phyloP scores from a whole-genome alignment of 495 filamentous ascomycete genomes.

The Penicillium bialowiezense region DNA sequence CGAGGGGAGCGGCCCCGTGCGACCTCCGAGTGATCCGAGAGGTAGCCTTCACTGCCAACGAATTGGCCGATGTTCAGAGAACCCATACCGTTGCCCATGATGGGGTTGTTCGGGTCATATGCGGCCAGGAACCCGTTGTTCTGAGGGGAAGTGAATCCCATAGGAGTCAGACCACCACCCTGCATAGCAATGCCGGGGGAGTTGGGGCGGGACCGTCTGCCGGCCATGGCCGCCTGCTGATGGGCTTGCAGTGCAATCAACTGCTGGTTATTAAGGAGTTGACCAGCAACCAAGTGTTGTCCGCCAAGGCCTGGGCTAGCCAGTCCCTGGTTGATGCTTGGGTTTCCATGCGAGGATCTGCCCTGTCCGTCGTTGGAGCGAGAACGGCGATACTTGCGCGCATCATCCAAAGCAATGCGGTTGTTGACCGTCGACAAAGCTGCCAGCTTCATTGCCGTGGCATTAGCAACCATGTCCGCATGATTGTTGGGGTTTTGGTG shows the following conservation, averaged over 20 bases:
- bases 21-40: constrained; percentile 92
- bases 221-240: constrained; percentile 72
- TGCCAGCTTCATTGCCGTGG: constrained; percentile 97
- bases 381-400: constrained; percentile 86
- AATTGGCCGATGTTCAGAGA: constrained; percentile 74
- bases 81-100: constrained; percentile 72
- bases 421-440: constrained; percentile 97
- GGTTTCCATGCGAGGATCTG: constrained; percentile 37
- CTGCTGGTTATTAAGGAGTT: constrained; percentile 80
- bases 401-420: constrained; percentile 93
- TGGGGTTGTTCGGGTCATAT: constrained; percentile 71
- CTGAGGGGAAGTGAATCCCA: constrained; percentile 85
- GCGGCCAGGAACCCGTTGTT: constrained; percentile 94
- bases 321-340: constrained; percentile 51
- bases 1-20: constrained; percentile 86
- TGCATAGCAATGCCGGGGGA: constrained; percentile 90
- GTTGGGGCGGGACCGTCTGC: constrained; percentile 83
- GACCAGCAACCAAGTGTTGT: constrained; percentile 77
- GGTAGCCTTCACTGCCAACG: constrained; percentile 78
- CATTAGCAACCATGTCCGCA: constrained; percentile 98
- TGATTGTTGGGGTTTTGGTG: constrained; percentile 52
- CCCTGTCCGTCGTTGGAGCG: constrained; percentile 82
- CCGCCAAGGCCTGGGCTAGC: constrained; percentile 54
- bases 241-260: constrained; percentile 82
- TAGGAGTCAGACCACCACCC: constrained; percentile 50